Evolutionary conservation across 805 yeast species (phyloP), one percentile per base, ranked within the genome.

Genomic region (Torulaspora franciscae): DNA sequence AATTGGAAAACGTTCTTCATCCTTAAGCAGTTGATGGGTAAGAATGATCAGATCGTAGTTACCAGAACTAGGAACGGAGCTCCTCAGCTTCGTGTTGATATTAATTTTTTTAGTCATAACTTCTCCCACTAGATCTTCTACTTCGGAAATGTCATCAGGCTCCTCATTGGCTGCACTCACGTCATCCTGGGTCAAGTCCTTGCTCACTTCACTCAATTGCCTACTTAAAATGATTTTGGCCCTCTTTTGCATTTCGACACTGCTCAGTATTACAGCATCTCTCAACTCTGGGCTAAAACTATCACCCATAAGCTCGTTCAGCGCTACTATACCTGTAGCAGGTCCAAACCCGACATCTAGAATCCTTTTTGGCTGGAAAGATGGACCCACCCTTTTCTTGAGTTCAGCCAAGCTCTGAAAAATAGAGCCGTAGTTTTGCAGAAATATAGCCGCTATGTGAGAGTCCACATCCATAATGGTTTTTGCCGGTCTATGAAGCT

Each of bases 261-360:
- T 70, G 1, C 96, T 93, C 14, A 81, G 70, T 13, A 90, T 74
- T 19, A 83, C 85, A 0, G 85, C 80, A 32, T 86, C 88, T 55
- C 86, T 86, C 10, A 69, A 68, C 14, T 67, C 67, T 0, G 95
- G 88, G 14, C 66, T 61, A 67, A 76, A 84, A 0, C 74, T 74
- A 2, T 73, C 73, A 0, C 85, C 89, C 80, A 87, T 78, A 1
- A 90, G 56, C 56, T 89, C 96, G 58, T 90, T 87, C 42, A 89
- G 69, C 0, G 95, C 98, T 11, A 90, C 67, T 71, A 93, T 80
- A 1, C 97, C 97, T 0, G 95, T 83, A 1, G 88, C 91, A 1
- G 99, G 98, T 0, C 99, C 98, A 59, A 75, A 81, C 0, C 96
- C 91, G 10, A 87, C 77, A 57, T 87, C 95, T 40, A 93, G 69